phyloP scores from a whole-genome alignment of 225 moss, liverwort and hornwort species.

The Anthoceros angustus region DNA sequence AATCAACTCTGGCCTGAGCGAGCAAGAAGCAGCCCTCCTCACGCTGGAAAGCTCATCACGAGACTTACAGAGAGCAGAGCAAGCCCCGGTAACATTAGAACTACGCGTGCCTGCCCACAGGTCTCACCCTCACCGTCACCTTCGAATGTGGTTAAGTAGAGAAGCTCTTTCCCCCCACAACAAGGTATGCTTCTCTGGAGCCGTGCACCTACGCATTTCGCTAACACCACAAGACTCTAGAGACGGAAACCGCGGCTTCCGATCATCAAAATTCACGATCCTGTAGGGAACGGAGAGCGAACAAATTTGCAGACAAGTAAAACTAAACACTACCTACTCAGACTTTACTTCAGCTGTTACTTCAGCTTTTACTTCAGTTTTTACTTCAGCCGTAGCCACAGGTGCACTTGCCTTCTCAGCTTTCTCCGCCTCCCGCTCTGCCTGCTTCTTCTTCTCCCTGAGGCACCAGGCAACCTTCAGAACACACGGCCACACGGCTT shows the following conservation, averaged over 20 bases:
- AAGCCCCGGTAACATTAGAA: no score
- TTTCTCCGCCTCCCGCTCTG: slow-evolving; percentile 37
- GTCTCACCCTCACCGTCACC: no score
- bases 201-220: no score
- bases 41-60: no score
- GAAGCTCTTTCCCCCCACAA: no score
- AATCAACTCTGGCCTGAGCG: no score
- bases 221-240: no score
- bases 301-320: not conserved
- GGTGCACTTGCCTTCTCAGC: slow-evolving; percentile 26
- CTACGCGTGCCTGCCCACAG: no score
- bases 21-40: no score
- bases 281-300: not conserved
- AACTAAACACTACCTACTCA: slow-evolving; percentile 22
- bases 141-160: no score
- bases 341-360: slow-evolving; percentile 53
- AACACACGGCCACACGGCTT: not conserved
- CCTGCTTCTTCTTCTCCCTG: slow-evolving; percentile 81
- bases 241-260: not conserved
- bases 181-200: no score
- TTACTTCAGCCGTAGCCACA: slow-evolving; percentile 28
- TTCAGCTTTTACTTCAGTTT: slow-evolving; percentile 14
- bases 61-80: no score
- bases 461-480: not conserved
- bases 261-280: slow-evolving; percentile 3